A percentile compares a stretch with the other conserved stretches of the same genome.
phyloP scores from a whole-genome alignment of 2,329 filamentous ascomycete genomes.

The Diaporthe velutina region DNA sequence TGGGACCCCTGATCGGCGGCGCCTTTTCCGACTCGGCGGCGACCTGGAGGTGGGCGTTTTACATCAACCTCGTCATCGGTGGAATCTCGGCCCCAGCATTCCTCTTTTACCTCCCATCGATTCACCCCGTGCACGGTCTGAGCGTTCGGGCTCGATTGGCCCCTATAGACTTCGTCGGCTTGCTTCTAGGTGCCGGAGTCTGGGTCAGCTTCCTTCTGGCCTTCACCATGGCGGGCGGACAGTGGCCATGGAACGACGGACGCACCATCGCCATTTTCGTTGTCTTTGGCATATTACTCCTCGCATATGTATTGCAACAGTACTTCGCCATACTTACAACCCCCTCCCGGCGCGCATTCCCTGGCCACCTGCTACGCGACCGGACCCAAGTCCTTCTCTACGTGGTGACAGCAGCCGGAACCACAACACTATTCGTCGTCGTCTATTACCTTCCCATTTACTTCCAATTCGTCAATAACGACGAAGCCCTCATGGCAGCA shows the following conservation, averaged over 20 bases:
- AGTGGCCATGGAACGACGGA: conserved; percentile 61
- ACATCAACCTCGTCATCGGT: conserved; percentile 63
- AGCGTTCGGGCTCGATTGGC: conserved; percentile 41
- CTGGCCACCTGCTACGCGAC: conserved; percentile 54
- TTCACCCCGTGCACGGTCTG: conserved; percentile 35
- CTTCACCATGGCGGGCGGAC: conserved; percentile 61
- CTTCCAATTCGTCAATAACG: conserved; percentile 42
- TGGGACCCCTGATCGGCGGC: conserved; percentile 54
- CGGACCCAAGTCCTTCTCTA: conserved; percentile 57
- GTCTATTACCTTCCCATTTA: conserved; percentile 50
- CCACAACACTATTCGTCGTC: conserved; percentile 51
- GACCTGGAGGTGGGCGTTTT: conserved; percentile 57
- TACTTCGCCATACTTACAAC: conserved; percentile 55
- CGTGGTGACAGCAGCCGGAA: conserved; percentile 49
- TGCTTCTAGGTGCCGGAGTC: conserved; percentile 56
- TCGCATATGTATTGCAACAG: conserved; percentile 60
- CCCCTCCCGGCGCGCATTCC: conserved; percentile 55
- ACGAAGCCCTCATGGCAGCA: conserved; percentile 53
- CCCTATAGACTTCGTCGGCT: conserved; percentile 60
- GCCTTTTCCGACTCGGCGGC: conserved; percentile 49
- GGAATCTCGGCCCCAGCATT: conserved; percentile 58
- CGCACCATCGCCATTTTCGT: conserved; percentile 60
- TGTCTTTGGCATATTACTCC: conserved; percentile 55
- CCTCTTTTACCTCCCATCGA: conserved; percentile 54
- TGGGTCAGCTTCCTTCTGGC: conserved; percentile 58